Percentiles rank a stretch among this genome's conserved stretches.
Conservation (phyloP, 176 grass and related monocot species). For the Puccinellia tenuiflora region DNA sequence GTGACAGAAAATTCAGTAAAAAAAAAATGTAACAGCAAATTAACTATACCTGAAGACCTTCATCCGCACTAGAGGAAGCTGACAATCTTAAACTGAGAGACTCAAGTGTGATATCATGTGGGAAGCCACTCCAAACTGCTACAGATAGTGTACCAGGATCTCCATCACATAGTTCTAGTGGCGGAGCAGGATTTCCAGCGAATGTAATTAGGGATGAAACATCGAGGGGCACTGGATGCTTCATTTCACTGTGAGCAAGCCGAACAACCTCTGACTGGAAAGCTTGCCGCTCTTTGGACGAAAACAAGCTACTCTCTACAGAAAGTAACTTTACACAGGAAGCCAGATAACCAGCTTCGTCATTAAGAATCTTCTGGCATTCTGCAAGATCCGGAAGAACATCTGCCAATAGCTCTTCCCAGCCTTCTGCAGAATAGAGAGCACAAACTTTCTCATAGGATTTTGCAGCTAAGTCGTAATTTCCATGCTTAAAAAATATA, state of each 20-base stretch:
- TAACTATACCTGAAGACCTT: constrained; percentile 84
- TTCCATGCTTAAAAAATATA: constrained; percentile 82
- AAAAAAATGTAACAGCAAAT: neutral
- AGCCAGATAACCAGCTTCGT: constrained; percentile 80
- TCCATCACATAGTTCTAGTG: constrained; percentile 90
- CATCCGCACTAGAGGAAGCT: constrained; percentile 66
- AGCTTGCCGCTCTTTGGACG: constrained; percentile 76
- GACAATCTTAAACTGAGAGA: constrained; percentile 79
- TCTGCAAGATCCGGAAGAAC: constrained; percentile 95
- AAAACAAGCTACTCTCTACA: constrained; percentile 70
- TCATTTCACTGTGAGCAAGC: constrained; percentile 96
- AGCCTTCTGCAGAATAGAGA: constrained; percentile 91
- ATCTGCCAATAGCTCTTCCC: constrained; percentile 87
- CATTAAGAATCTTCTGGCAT: constrained; percentile 94
- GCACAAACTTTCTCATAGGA: constrained; percentile 98
- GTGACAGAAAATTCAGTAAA: neutral
- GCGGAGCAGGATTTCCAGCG: constrained; percentile 70
- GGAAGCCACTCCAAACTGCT: constrained; percentile 88
- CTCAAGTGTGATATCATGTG: constrained; percentile 86
- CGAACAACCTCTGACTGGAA: constrained; percentile 93
- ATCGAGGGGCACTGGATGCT: constrained; percentile 86
- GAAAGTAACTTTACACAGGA: constrained; percentile 94
- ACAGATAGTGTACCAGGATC: constrained; percentile 85
- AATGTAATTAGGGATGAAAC: constrained; percentile 94
- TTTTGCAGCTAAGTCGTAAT: constrained; percentile 85